Evolutionary conservation across 352 stramenopile species (phyloP).

Genomic region (Globisporangium apiculatum): DNA sequence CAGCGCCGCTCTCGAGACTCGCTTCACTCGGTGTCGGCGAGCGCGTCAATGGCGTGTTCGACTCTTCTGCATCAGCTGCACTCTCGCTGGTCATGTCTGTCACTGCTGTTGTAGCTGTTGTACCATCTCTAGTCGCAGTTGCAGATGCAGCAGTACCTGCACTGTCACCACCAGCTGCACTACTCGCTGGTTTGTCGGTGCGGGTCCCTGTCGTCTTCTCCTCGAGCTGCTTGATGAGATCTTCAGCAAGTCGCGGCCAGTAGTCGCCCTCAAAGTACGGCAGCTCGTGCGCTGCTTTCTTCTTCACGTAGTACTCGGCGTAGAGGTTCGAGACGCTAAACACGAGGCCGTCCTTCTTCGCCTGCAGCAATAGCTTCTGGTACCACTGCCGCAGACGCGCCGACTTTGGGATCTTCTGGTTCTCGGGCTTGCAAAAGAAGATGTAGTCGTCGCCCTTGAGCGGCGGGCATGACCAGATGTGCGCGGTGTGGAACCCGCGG

Average conservation of each 20-base stretch:
- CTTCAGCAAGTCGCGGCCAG: constrained; percentile 96
- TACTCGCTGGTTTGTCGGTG: constrained; percentile 14
- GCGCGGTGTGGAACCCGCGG: constrained; percentile 78
- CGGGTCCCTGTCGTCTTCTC: constrained; percentile 73
- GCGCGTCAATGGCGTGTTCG: constrained; percentile 32
- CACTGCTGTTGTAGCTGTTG: background rate
- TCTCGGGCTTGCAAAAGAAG: constrained; percentile 88
- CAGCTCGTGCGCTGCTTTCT: constrained; percentile 83
- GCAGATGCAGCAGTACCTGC: no score
- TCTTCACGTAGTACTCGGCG: constrained; percentile 85
- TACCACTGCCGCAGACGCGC: constrained; percentile 85
- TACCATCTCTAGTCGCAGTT: background rate
- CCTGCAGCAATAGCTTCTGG: constrained; percentile 71
- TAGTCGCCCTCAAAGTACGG: constrained; percentile 99
- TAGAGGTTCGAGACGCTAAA: constrained; percentile 82
- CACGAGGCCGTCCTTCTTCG: constrained; percentile 76
- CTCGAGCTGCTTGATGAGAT: constrained; percentile 98
- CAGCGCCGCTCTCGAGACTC: constrained; percentile 8
- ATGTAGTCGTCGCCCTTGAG: constrained; percentile 88
- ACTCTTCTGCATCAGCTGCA: constrained; percentile 17
- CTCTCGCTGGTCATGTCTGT: constrained; percentile 13
- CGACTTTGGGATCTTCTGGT: constrained; percentile 88
- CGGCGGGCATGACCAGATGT: constrained; percentile 89
- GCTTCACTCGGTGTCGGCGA: constrained; percentile 46
- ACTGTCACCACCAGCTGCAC: background rate